phyloP scores from a whole-genome alignment of 371 early-diverging fungal genomes.

The Mortierella sp. region DNA sequence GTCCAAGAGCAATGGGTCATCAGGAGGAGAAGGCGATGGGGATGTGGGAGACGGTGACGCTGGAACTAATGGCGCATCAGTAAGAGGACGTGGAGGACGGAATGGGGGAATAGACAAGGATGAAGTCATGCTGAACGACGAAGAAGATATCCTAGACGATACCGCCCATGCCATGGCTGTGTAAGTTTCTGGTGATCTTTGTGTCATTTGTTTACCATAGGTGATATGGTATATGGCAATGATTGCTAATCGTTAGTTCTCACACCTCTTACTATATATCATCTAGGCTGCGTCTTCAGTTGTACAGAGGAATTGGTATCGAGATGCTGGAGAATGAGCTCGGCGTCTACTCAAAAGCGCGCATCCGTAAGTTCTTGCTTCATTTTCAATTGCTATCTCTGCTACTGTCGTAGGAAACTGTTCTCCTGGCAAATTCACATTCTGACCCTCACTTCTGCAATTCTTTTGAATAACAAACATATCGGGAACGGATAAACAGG shows the following conservation, averaged over 20 bases:
- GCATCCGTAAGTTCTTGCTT: slow-evolving; percentile 35
- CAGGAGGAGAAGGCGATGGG: neutral
- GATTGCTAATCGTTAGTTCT: neutral
- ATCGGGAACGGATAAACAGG: slow-evolving; percentile 16
- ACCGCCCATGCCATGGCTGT: slow-evolving; percentile 46
- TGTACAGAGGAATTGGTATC: slow-evolving; percentile 50
- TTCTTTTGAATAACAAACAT: neutral
- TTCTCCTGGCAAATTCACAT: neutral
- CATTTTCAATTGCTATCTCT: neutral
- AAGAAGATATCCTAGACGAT: slow-evolving; percentile 40
- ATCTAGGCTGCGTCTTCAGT: slow-evolving; percentile 39
- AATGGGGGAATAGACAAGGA: neutral
- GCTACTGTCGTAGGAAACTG: neutral
- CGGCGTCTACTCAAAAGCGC: slow-evolving; percentile 43
- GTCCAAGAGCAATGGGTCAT: neutral
- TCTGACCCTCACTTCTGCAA: neutral
- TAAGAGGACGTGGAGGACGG: slow-evolving; percentile 1
- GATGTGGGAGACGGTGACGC: neutral
- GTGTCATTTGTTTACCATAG: neutral
- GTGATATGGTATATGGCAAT: neutral
- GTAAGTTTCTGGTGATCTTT: slow-evolving; percentile 18
- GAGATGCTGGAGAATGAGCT: slow-evolving; percentile 53
- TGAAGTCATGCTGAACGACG: slow-evolving; percentile 24
- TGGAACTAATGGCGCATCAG: neutral
- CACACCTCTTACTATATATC: neutral